These are phyloP conservation scores for Cyberlindnera nakhonratchasimensis DNA, from an alignment of 805 yeast genomes.

Conservation along the genomic window DNA sequence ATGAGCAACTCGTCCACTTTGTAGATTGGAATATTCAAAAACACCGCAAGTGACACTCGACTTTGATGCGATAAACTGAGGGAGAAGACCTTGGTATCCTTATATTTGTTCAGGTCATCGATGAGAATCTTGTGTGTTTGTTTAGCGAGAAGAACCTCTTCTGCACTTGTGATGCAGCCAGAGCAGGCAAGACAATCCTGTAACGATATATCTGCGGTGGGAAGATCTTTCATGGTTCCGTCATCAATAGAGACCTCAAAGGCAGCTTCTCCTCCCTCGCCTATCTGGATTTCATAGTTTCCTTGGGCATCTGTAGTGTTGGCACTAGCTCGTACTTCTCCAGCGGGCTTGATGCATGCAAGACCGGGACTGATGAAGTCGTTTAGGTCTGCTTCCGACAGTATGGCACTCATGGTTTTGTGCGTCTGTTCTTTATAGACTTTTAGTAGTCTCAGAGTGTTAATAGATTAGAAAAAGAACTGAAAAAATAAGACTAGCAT, in stretches of 20 bases:
- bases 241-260: constrained; percentile 66
- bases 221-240: constrained; percentile 40
- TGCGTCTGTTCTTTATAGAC: neutral
- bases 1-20: constrained; percentile 60
- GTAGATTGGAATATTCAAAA: constrained; percentile 49
- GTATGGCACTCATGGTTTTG: constrained; percentile 70
- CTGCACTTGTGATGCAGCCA: constrained; percentile 97
- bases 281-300: constrained; percentile 53
- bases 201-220: constrained; percentile 82
- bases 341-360: constrained; percentile 90
- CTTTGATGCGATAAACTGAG: constrained; percentile 85
- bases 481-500: neutral
- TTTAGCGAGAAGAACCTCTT: constrained; percentile 84
- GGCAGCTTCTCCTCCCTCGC: constrained; percentile 47
- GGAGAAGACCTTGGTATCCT: constrained; percentile 47
- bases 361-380: constrained; percentile 93
- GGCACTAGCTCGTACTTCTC: constrained; percentile 34
- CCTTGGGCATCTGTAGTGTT: constrained; percentile 10
- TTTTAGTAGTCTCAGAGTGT: neutral
- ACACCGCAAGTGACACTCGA: constrained; percentile 75
- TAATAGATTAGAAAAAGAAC: neutral
- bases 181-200: constrained; percentile 95
- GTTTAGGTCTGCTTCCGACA: constrained; percentile 87
- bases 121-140: constrained; percentile 84
- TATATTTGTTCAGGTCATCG: constrained; percentile 44